phyloP scores from a whole-genome alignment of 208 protist genomes.

The Phytomonas sp. region DNA sequence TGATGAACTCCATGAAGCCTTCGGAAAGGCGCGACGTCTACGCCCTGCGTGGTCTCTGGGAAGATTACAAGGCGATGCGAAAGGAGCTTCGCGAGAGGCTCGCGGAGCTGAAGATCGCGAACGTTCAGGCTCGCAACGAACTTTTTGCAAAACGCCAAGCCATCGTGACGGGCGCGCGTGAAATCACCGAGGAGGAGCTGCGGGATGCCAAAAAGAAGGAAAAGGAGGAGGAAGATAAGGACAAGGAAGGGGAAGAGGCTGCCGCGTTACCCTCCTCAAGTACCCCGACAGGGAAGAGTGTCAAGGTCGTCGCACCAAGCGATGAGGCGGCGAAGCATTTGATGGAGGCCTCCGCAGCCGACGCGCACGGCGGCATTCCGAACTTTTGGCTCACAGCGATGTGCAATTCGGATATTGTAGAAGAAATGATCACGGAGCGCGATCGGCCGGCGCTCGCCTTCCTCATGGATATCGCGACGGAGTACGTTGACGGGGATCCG shows the following conservation, averaged over 20 bases:
- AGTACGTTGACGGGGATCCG: constrained; percentile 39
- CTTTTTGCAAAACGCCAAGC: constrained; percentile 31
- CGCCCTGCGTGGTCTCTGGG: constrained; percentile 43
- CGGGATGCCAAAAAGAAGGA: constrained; percentile 5
- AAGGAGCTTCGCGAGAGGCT: constrained; percentile 31
- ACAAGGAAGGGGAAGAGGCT: constrained; percentile 4
- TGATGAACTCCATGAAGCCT: constrained; percentile 46
- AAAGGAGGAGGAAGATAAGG: not conserved
- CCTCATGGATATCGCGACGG: constrained; percentile 46
- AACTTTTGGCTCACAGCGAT: constrained; percentile 83
- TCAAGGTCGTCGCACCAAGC: constrained; percentile 31
- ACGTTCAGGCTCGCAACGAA: constrained; percentile 11
- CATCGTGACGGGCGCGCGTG: constrained; percentile 51
- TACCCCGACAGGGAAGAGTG: constrained; percentile 17
- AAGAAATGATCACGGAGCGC: constrained; percentile 51
- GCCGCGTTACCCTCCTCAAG: not conserved
- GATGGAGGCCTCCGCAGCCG: constrained; percentile 26
- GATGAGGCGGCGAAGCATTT: constrained; percentile 22
- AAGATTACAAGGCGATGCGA: constrained; percentile 34
- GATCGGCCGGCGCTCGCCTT: constrained; percentile 45
- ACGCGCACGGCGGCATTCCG: constrained; percentile 70
- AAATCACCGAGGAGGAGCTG: constrained; percentile 63
- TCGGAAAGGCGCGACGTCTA: constrained; percentile 45
- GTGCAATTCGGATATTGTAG: constrained; percentile 36
- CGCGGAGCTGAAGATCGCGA: constrained; percentile 21